These are phyloP conservation scores for Torrubiella hemipterigena DNA, from an alignment of 2,329 filamentous ascomycete genomes.

Conservation along the genomic window DNA sequence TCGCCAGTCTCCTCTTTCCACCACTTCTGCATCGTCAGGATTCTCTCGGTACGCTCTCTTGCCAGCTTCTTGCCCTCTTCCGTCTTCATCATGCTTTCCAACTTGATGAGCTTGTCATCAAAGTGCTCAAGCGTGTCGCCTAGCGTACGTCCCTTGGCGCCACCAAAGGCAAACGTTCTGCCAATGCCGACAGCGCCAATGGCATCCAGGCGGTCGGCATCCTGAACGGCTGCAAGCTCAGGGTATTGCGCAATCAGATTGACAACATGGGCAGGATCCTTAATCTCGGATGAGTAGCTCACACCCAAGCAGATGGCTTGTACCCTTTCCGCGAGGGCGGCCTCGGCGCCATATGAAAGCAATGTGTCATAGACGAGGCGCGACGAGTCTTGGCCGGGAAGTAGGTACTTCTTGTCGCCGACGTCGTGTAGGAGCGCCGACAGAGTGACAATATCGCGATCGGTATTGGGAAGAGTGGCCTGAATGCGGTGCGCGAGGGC, in stretches of 20 bases:
- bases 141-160: constrained; percentile 48
- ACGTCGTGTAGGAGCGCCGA: constrained; percentile 77
- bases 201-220: constrained; percentile 85
- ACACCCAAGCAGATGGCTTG: constrained; percentile 66
- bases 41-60: constrained; percentile 36
- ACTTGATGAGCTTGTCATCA: constrained; percentile 57
- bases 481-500: constrained; percentile 59
- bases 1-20: constrained; percentile 46
- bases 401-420: constrained; percentile 71
- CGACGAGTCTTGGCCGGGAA: constrained; percentile 41
- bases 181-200: constrained; percentile 79
- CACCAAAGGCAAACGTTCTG: constrained; percentile 52
- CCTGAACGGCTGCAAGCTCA: constrained; percentile 64
- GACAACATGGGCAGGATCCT: constrained; percentile 47
- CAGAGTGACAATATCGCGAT: constrained; percentile 47
- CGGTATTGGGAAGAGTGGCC: constrained; percentile 26
- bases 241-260: constrained; percentile 53
- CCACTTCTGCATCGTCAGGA: constrained; percentile 43
- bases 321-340: constrained; percentile 49
- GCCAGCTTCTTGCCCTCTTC: constrained; percentile 40
- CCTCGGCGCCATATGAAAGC: constrained; percentile 39
- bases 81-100: constrained; percentile 57
- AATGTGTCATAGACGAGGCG: constrained; percentile 46
- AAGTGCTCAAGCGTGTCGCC: constrained; percentile 62
- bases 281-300: constrained; percentile 63